These are phyloP conservation scores for Talaromyces pinophilus DNA, from an alignment of 2,329 filamentous ascomycete genomes.

Conservation along the genomic window DNA sequence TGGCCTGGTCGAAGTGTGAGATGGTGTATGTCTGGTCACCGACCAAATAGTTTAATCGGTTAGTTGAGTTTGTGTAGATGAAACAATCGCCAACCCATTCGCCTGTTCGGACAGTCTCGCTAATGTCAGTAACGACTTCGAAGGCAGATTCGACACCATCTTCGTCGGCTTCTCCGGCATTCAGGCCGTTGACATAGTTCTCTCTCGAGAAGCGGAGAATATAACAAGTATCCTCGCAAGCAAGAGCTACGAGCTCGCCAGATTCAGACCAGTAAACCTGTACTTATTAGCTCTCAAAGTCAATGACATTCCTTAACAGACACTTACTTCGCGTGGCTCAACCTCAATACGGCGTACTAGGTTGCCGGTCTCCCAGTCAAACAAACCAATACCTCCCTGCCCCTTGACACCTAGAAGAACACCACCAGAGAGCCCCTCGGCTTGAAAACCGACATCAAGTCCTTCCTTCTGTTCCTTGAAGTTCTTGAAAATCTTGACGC, in stretches of 20 bases:
- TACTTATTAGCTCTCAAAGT: slow-evolving; percentile 20
- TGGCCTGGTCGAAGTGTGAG: slow-evolving; percentile 91
- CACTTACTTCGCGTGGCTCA: slow-evolving; percentile 60
- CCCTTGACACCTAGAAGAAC: slow-evolving; percentile 91
- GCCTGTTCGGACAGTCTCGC: slow-evolving; percentile 87
- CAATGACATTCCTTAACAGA: too few relatives aligned
- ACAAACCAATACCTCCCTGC: slow-evolving; percentile 91
- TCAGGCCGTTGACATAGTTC: slow-evolving; percentile 78
- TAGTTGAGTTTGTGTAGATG: slow-evolving; percentile 96
- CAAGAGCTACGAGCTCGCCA: slow-evolving; percentile 87
- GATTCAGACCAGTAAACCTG: slow-evolving; percentile 97
- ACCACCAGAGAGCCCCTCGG: slow-evolving; percentile 86
- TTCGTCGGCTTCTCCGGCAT: slow-evolving; percentile 78
- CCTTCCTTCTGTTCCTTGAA: slow-evolving; percentile 89
- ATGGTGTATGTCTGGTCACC: slow-evolving; percentile 98
- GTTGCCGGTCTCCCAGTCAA: slow-evolving; percentile 89
- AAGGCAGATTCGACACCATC: slow-evolving; percentile 96
- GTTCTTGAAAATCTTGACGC: slow-evolving; percentile 96
- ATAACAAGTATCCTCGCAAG: slow-evolving; percentile 94
- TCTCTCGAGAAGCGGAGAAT: slow-evolving; percentile 90
- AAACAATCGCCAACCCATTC: slow-evolving; percentile 99
- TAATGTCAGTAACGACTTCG: slow-evolving; percentile 93
- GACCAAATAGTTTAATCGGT: slow-evolving; percentile 95
- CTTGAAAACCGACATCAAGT: slow-evolving; percentile 91
- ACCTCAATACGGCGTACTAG: slow-evolving; percentile 90